These are phyloP conservation scores for Gossypium schwendimanii DNA, from an alignment of 441 rosid genomes.

Conservation along the genomic window DNA sequence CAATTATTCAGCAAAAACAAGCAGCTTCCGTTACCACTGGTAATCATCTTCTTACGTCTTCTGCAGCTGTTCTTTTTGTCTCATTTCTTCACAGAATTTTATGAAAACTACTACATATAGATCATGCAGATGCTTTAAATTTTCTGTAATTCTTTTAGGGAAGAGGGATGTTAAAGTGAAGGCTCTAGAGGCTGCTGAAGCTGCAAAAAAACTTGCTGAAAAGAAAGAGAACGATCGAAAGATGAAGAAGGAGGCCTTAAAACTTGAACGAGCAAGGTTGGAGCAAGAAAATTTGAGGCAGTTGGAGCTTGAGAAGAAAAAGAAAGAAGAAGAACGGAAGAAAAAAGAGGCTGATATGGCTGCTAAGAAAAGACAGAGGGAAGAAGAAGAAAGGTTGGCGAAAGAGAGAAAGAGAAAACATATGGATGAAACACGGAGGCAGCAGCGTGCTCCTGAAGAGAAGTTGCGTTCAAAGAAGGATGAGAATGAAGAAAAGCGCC, in stretches of 20 bases:
- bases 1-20: slow-evolving; percentile 79
- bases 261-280: slow-evolving; percentile 63
- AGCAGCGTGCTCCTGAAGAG: slow-evolving; percentile 48
- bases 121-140: neutral
- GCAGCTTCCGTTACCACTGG: slow-evolving; percentile 60
- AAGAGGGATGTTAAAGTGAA: slow-evolving; percentile 87
- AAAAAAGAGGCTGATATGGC: slow-evolving; percentile 71
- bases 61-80: slow-evolving; percentile 6
- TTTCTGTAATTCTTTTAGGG: slow-evolving; percentile 35
- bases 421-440: slow-evolving; percentile 50
- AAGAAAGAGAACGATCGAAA: slow-evolving; percentile 80
- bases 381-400: slow-evolving; percentile 55
- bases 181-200: slow-evolving; percentile 88
- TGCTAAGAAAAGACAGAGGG: slow-evolving; percentile 70
- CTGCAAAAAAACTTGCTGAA: slow-evolving; percentile 71
- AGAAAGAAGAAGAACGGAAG: slow-evolving; percentile 72
- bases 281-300: slow-evolving; percentile 64
- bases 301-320: slow-evolving; percentile 57
- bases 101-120: neutral
- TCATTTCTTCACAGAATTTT: neutral
- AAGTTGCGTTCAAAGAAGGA: slow-evolving; percentile 37
- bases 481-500: slow-evolving; percentile 38
- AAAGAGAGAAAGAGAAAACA: slow-evolving; percentile 67
- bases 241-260: slow-evolving; percentile 78
- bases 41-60: slow-evolving; percentile 19